These are phyloP conservation scores for Naegleria lovaniensis DNA, from an alignment of 208 protist species.

Conservation along the genomic window DNA sequence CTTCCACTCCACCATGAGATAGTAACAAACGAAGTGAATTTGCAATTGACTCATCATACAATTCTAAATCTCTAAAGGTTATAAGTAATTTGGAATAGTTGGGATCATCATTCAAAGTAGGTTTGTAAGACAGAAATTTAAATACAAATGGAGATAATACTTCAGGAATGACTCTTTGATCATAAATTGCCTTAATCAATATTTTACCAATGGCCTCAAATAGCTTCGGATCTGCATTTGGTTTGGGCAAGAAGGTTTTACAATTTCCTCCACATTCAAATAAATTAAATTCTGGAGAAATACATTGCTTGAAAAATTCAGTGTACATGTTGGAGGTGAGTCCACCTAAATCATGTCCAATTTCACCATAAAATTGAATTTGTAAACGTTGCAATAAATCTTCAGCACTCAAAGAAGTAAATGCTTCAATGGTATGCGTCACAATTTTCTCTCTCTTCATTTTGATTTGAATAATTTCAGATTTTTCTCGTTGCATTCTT, in stretches of 20 bases:
- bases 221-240: not conserved
- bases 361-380: not conserved
- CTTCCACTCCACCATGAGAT: not conserved
- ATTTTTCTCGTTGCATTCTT: not conserved
- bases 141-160: not conserved
- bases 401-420: not conserved
- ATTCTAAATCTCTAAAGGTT: slow-evolving; percentile 2
- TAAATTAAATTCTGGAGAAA: not conserved
- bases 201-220: not conserved
- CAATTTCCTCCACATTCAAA: not conserved
- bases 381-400: not conserved
- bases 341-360: not conserved
- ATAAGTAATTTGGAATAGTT: not conserved
- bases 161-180: not conserved
- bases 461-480: not conserved
- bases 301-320: not conserved
- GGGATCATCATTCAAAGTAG: not conserved
- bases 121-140: not conserved
- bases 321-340: not conserved
- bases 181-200: not conserved
- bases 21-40: not conserved
- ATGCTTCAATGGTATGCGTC: not conserved
- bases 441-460: not conserved
- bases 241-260: not conserved
- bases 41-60: not conserved